Base-by-base conservation (phyloP, 192 early-diverging fungal species). In the Borealophlyctis nickersoniae region DNA sequence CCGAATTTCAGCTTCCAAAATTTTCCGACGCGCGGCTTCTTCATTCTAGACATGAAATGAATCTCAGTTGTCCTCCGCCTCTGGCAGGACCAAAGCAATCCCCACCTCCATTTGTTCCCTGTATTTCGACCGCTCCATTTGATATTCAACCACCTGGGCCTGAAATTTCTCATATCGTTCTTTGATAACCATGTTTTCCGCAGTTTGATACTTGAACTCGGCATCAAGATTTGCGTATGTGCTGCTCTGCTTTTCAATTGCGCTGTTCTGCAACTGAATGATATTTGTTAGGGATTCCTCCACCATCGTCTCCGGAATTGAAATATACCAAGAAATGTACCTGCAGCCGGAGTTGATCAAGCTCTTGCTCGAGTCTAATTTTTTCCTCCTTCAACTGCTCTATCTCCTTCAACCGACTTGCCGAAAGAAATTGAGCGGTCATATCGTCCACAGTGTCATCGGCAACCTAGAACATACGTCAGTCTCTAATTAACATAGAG, bases 31-130 rank as follows among this genome's bases (percentile, higher is more conserved):
- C 11, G 55, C 54, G 16, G 36, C 52, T 51, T 78, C 73, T 55
- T 78, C 76, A 3, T 28, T 50, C 74, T 76, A 64, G 31, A 16
- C 34, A 60, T 55, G 45, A 63, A 60, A 33, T 23, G 14, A 34
- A 75, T 1, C 28, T n/a, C 54, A 1, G 19, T 68, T 1, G 19
- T 13, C 64, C n/a, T 51, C 63, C 22, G 36, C 31, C 0, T 67
- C 33, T 19, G 49, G n/a, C 19, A 62, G 19, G 27, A n/a, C 13
- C 2, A 58, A 5, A 2, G 26, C 22, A 13, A n/a, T 35, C 33
- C 53, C 14, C 26, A 77, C 77, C 61, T 74, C 73, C 39, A 77
- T 50, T 19, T 73, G 35, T 50, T 81, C 82, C 16, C 60, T 62
- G 56, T 73, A 71, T 26, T 73, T 77, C 30, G 73, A 27, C 45